Evolutionary conservation across 805 yeast species (phyloP).

Genomic region (Saccharomycopsis fermentans): DNA sequence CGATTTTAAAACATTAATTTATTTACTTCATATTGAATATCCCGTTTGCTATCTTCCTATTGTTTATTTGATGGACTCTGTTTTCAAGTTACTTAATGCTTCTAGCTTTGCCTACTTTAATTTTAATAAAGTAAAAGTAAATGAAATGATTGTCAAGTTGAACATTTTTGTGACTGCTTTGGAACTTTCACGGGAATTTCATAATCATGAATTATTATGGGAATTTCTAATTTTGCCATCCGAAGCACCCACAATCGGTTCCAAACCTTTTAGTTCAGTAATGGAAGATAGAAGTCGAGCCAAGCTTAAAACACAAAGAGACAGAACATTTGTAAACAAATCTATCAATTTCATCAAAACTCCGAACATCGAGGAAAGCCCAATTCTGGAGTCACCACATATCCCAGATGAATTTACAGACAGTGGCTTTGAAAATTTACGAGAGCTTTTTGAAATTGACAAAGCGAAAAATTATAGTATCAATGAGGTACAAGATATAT

Average conservation of each 20-base stretch:
- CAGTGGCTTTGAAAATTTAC: conserved; percentile 18
- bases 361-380: conserved; percentile 10
- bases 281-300: conserved; percentile 12
- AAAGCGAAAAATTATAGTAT: conserved; percentile 10
- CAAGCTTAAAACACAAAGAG: conserved; percentile 11
- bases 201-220: conserved; percentile 31
- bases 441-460: conserved; percentile 21
- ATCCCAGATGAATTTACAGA: conserved; percentile 17
- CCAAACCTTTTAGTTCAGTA: background rate
- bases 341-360: background rate
- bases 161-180: conserved; percentile 41
- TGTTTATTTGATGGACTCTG: conserved; percentile 20
- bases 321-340: conserved; percentile 1
- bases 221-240: conserved; percentile 31
- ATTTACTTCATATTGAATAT: conserved; percentile 28
- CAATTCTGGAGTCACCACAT: conserved; percentile 8
- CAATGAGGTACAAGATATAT: conserved; percentile 26
- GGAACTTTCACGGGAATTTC: conserved; percentile 24
- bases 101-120: conserved; percentile 25
- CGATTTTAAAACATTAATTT: conserved; percentile 27
- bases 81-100: conserved; percentile 21
- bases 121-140: conserved; percentile 37
- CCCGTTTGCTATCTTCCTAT: conserved; percentile 28
- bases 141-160: conserved; percentile 36
- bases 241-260: conserved; percentile 12